phyloP scores from a whole-genome alignment of 441 rosid genomes.

The Francoa sonchifolia region DNA sequence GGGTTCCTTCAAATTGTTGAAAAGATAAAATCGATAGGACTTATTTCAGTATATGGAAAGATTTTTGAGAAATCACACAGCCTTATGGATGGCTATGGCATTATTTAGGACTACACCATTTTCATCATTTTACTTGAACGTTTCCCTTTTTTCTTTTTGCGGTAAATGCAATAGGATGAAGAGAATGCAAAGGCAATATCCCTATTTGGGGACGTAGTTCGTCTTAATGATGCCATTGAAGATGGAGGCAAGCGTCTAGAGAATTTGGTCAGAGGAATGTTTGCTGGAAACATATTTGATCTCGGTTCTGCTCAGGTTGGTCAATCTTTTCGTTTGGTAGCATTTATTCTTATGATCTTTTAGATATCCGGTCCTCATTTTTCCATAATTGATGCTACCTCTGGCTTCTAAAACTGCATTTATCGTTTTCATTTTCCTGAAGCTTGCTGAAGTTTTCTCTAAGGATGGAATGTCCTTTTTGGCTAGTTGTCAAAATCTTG shows the following conservation, averaged over 20 bases:
- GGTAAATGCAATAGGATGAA: constrained; percentile 36
- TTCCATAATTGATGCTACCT: neutral
- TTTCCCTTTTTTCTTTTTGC: neutral
- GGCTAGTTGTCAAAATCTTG: constrained; percentile 77
- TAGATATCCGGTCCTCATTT: neutral
- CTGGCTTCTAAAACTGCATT: neutral
- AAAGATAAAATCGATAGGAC: neutral
- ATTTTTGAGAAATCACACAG: no score
- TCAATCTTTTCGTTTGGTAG: constrained; percentile 11
- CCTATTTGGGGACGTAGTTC: constrained; percentile 55
- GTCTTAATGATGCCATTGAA: constrained; percentile 63
- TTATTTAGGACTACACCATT: no score
- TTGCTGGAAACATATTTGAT: constrained; percentile 94
- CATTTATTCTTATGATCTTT: neutral
- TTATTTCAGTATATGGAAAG: no score
- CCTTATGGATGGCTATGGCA: no score
- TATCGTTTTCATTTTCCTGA: constrained; percentile 11
- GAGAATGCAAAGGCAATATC: constrained; percentile 91
- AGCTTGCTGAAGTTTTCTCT: constrained; percentile 91
- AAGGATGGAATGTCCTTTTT: constrained; percentile 88
- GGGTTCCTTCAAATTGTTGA: neutral
- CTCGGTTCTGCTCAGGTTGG: constrained; percentile 85
- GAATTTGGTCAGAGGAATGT: constrained; percentile 75
- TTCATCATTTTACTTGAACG: no score
- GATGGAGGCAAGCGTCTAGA: constrained; percentile 59